These are phyloP conservation scores for Cicer cuneatum DNA, from an alignment of 306 rosid species.

Conservation along the genomic window DNA sequence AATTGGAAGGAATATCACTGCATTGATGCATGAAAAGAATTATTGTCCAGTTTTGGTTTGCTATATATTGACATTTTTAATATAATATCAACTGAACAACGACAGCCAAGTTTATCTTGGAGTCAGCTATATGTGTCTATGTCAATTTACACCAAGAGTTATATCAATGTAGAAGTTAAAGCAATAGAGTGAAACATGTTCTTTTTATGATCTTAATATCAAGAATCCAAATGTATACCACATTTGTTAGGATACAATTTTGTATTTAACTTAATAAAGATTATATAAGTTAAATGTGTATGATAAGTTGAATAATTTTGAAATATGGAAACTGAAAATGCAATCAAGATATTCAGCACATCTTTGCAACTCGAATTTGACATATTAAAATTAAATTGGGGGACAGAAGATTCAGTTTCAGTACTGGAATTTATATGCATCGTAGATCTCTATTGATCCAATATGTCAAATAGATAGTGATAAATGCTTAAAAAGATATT, in stretches of 20 bases:
- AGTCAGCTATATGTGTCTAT: background rate
- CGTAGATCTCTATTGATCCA: constrained; percentile 1
- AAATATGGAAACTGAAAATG: constrained; percentile 2
- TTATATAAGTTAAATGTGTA: background rate
- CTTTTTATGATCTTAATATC: background rate
- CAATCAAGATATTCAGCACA: background rate
- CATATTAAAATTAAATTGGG: constrained; percentile 17
- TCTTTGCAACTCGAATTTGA: constrained; percentile 11
- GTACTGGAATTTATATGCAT: background rate
- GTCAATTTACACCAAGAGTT: background rate
- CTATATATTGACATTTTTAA: constrained; percentile 1
- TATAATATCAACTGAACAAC: constrained; percentile 17
- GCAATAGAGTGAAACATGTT: background rate
- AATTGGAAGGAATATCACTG: constrained; percentile 34
- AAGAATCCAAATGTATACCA: background rate
- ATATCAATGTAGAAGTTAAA: constrained; percentile 4
- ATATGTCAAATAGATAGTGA: constrained; percentile 13
- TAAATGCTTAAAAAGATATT: background rate
- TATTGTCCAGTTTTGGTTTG: background rate
- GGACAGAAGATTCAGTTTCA: constrained; percentile 9
- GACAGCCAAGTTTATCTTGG: background rate
- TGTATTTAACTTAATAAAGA: constrained; percentile 11
- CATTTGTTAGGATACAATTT: constrained; percentile 9
- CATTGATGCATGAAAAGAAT: constrained; percentile 16
- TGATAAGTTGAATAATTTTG: background rate